Evolutionary conservation across 1,139 yeast species (phyloP).

Genomic region (Eremothecium sinecaudum): DNA sequence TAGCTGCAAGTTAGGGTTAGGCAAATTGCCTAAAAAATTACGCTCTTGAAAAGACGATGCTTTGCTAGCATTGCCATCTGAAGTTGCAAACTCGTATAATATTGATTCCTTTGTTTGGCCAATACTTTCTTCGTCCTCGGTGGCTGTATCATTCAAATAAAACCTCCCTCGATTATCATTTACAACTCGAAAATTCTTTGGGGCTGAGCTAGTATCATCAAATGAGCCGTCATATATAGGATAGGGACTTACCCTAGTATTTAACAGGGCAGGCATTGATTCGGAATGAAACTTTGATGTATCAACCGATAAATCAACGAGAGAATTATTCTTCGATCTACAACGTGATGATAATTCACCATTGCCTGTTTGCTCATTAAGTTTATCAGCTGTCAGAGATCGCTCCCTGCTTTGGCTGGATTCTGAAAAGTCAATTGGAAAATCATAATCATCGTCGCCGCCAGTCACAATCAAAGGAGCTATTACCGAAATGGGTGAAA

Average conservation of each 20-base stretch:
- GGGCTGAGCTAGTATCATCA: conserved; percentile 3
- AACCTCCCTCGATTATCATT: conserved; percentile 27
- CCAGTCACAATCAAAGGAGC: conserved; percentile 1
- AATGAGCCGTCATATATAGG: conserved; percentile 1
- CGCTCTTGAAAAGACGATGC: neutral
- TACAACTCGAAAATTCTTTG: conserved; percentile 24
- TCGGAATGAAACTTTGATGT: neutral
- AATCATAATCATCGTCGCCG: neutral
- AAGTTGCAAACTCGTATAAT: neutral
- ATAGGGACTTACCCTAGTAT: neutral
- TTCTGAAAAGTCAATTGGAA: conserved; percentile 2
- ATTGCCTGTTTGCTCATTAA: conserved; percentile 6
- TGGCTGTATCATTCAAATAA: conserved; percentile 17
- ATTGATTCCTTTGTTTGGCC: conserved; percentile 1
- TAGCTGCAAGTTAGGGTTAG: neutral
- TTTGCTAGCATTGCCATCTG: neutral
- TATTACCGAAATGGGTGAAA: conserved; percentile 1
- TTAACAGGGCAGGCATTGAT: conserved; percentile 5
- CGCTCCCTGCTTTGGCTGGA: neutral
- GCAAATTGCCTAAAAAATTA: neutral
- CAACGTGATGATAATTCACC: conserved; percentile 21
- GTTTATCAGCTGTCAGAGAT: neutral
- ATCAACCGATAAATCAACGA: conserved; percentile 9
- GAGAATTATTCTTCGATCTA: conserved; percentile 14
- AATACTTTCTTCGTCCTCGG: conserved; percentile 15